A percentile compares a stretch with the other conserved stretches of the same genome.
These are phyloP conservation scores for Fusarium ramigenum DNA, from an alignment of 2,329 filamentous ascomycete species.

Conservation along the genomic window DNA sequence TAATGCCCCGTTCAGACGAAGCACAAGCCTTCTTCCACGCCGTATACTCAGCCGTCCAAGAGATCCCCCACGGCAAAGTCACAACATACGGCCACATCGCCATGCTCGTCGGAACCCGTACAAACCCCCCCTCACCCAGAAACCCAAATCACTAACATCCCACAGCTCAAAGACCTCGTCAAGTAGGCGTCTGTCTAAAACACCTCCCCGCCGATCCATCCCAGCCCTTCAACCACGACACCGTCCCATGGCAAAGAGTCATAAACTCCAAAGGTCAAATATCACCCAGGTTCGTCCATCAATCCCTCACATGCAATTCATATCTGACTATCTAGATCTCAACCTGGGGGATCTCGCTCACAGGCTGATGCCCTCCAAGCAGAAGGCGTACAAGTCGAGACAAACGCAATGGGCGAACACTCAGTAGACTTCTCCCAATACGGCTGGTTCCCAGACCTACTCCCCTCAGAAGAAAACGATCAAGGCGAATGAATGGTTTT, in stretches of 20 bases:
- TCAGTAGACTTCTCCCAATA: constrained; percentile 60
- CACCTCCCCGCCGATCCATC: constrained; percentile 72
- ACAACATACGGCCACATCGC: constrained; percentile 90
- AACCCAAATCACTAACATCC: constrained; percentile 47
- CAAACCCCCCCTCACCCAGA: constrained; percentile 48
- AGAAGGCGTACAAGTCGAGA: constrained; percentile 63
- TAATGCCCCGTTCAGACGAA: constrained; percentile 79
- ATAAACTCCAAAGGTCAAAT: constrained; percentile 89
- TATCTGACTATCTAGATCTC: constrained; percentile 51
- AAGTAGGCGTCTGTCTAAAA: constrained; percentile 91
- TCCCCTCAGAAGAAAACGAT: constrained; percentile 56
- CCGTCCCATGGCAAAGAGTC: constrained; percentile 94
- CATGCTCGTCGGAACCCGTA: constrained; percentile 76
- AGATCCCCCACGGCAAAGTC: constrained; percentile 84
- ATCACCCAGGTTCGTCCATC: constrained; percentile 73
- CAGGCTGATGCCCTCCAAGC: constrained; percentile 61
- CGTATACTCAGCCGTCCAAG: constrained; percentile 85
- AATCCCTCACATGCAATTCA: background rate
- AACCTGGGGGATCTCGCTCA: constrained; percentile 57
- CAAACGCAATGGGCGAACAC: constrained; percentile 60
- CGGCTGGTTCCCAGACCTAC: constrained; percentile 64
- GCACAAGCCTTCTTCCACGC: constrained; percentile 77
- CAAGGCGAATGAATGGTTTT: constrained; percentile 10
- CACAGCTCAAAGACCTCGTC: constrained; percentile 75
- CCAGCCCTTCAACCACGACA: constrained; percentile 72